These are phyloP conservation scores for Potentilla sterilis DNA, from an alignment of 306 rosid genomes.

Conservation along the genomic window DNA sequence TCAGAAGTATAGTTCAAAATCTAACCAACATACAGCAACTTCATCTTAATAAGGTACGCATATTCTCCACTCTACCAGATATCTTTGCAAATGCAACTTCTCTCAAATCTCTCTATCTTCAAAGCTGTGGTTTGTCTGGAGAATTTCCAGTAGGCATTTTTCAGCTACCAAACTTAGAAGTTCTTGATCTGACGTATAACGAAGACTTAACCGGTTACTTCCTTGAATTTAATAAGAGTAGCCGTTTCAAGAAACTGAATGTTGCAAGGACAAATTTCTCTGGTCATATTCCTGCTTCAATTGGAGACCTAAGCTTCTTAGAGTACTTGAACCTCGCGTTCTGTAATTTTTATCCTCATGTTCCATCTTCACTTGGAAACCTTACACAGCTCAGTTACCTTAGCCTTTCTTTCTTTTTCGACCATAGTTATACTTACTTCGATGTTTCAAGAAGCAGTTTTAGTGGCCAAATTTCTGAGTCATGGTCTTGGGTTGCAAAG, in stretches of 20 bases:
- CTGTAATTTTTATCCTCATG: not conserved
- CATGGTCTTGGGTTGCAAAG: constrained; percentile 14
- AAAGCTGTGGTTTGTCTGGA: not conserved
- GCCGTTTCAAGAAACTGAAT: not conserved
- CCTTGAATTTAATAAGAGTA: constrained; percentile 26
- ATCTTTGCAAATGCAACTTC: constrained; percentile 24
- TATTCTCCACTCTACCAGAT: constrained; percentile 9
- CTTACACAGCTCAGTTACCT: constrained; percentile 9
- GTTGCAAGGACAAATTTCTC: constrained; percentile 1
- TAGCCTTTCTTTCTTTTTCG: constrained; percentile 6
- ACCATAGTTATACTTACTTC: not conserved
- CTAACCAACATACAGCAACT: constrained; percentile 12
- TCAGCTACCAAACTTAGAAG: constrained; percentile 11
- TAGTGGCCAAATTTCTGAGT: not conserved
- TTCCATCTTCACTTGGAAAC: constrained; percentile 39
- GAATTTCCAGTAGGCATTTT: constrained; percentile 16
- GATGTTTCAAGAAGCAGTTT: constrained; percentile 4
- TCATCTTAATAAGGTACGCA: constrained; percentile 1
- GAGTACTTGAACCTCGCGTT: not conserved
- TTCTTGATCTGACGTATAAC: not conserved
- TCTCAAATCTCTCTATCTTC: not conserved
- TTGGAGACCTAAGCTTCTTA: constrained; percentile 14
- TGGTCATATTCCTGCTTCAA: constrained; percentile 34
- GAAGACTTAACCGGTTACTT: constrained; percentile 27
- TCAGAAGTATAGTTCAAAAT: constrained; percentile 14